Base-by-base conservation (phyloP, 768 basidiomycete genomes). In the Tulasnella sp. region DNA sequence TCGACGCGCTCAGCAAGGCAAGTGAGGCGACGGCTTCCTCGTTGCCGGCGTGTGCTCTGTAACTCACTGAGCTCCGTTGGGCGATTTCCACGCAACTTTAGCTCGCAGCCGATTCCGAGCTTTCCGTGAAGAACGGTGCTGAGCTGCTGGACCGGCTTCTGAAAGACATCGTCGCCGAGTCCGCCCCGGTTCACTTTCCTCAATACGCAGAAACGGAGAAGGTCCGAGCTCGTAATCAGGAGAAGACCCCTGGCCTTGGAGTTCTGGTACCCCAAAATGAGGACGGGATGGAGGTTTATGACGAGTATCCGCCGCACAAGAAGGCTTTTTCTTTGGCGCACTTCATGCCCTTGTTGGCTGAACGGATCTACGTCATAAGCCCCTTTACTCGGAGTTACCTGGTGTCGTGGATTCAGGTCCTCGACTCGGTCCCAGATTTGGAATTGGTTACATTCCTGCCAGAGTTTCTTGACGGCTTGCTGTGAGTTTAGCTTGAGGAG, bases 121-220 rank as follows among this genome's bases (percentile, higher is more conserved):
- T 95, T 50, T 97, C 98, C 2, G 97, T 99, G 81, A 97, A 98
- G 90, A 99, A 98, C 84, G 97, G 97, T 1, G 97, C 98, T 1
- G 98, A 99, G 85, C 90, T 99, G 41, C 90, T 99, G 80, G 98
- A 99, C 85, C 91, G 97, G 28, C 90, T 98, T n/a, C 90, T 99
- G 83, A 98, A 99, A 84, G 98, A 99, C 83, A 97, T 98, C 74
- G 97, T 99, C 6, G 94, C 96, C 18, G 98, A 99, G 86, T 95
- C 96, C 11, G 98, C 97, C 1, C 96, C 96, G 0, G 93, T 94
- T 48, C 98, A 98, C 85, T 93, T 98, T 76, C 96, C 96, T 14
- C 91, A 94, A 80, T 94, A 94, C 84, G 91, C 92, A 2, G 94
- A 95, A 84, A 93, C 92, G 0, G 93, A 93, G 85, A 92, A 90